Evolutionary conservation across 306 rosid genomes (phyloP).

Genomic region (Prunus kanzakura): DNA sequence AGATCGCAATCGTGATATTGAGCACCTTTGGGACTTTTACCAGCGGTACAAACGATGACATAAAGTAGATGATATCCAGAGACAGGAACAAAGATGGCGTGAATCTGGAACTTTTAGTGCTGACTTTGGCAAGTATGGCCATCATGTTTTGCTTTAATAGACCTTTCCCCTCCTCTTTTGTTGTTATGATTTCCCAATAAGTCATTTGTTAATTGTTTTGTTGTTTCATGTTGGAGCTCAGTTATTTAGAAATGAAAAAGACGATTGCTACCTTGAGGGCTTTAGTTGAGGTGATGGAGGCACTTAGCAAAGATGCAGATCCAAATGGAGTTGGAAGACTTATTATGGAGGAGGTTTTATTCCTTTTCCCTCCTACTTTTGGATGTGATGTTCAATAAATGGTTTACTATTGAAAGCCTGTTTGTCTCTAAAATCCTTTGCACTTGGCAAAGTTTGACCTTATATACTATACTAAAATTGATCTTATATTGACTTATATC

Average conservation of each 20-base stretch:
- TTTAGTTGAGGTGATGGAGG: slow-evolving; percentile 92
- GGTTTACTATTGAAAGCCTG: neutral
- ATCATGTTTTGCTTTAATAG: slow-evolving; percentile 1
- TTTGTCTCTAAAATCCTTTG: slow-evolving; percentile 13
- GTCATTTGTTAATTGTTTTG: slow-evolving; percentile 20
- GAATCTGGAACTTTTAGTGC: slow-evolving; percentile 85
- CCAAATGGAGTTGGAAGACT: slow-evolving; percentile 76
- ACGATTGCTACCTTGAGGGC: slow-evolving; percentile 76
- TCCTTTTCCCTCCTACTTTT: slow-evolving; percentile 17
- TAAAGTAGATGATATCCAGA: slow-evolving; percentile 76
- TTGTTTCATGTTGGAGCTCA: slow-evolving; percentile 45
- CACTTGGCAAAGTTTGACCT: neutral
- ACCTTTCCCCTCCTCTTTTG: neutral
- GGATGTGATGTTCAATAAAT: slow-evolving; percentile 14
- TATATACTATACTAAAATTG: neutral
- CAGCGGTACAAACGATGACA: slow-evolving; percentile 58
- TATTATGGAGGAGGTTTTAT: slow-evolving; percentile 78
- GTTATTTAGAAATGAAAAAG: slow-evolving; percentile 62
- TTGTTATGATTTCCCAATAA: neutral
- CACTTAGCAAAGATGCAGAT: slow-evolving; percentile 76
- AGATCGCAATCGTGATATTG: slow-evolving; percentile 80
- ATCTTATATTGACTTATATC: neutral
- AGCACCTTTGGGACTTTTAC: slow-evolving; percentile 84
- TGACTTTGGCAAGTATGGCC: slow-evolving; percentile 75
- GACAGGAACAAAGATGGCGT: slow-evolving; percentile 68